Evolutionary conservation across 1,284 basidiomycete genomes (phyloP).

Genomic region (Xerocomus nothofagi): DNA sequence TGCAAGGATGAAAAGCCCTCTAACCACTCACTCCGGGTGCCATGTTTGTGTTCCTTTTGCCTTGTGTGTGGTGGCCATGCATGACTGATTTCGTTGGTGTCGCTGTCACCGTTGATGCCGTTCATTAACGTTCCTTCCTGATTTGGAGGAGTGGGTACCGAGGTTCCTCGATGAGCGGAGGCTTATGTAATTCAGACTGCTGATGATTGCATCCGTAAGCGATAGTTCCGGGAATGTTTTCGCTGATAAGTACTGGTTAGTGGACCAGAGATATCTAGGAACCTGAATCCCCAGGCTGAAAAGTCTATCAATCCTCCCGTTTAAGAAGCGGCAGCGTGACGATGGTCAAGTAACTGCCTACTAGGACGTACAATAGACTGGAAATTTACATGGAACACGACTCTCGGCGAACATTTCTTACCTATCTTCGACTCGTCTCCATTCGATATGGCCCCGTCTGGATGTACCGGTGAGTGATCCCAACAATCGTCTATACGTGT

Average conservation of each 20-base stretch:
- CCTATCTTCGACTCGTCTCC: background rate
- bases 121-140: slow-evolving; percentile 8
- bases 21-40: background rate
- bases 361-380: background rate
- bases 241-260: background rate
- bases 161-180: slow-evolving; percentile 42
- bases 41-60: no score
- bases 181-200: slow-evolving; percentile 40
- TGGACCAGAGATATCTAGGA: slow-evolving; percentile 11
- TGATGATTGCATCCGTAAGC: slow-evolving; percentile 39
- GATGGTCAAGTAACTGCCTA: no score
- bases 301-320: slow-evolving; percentile 8
- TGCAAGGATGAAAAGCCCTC: no score
- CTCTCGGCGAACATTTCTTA: slow-evolving; percentile 3
- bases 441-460: slow-evolving; percentile 8
- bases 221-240: background rate
- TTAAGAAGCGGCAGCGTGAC: no score
- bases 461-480: no score
- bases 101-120: slow-evolving; percentile 7
- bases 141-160: slow-evolving; percentile 33
- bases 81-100: slow-evolving; percentile 10
- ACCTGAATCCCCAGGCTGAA: slow-evolving; percentile 2
- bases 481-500: background rate
- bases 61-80: background rate
- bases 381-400: slow-evolving; percentile 9